These are phyloP conservation scores for Podospora pseudoanserina DNA, from an alignment of 495 filamentous ascomycete genomes.

Conservation along the genomic window DNA sequence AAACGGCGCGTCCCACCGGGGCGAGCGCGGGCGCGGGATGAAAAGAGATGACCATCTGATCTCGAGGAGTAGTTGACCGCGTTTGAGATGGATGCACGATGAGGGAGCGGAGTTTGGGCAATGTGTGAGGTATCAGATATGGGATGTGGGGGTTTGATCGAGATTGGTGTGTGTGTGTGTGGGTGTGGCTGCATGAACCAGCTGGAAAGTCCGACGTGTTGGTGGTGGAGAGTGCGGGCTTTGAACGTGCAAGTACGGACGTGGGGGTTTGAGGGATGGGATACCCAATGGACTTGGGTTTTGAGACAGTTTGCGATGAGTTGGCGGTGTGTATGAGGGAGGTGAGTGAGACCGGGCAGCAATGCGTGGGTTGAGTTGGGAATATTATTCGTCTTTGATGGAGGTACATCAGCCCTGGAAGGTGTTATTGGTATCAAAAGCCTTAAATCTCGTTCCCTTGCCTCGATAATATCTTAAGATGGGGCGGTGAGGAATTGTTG, in stretches of 20 bases:
- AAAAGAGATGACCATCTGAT: background rate
- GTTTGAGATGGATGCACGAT: background rate
- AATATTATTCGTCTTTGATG: background rate
- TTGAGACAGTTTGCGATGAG: too few relatives aligned
- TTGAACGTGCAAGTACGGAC: background rate
- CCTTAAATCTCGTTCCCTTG: too few relatives aligned
- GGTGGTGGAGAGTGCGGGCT: too few relatives aligned
- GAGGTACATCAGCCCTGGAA: background rate
- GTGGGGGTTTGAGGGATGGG: background rate
- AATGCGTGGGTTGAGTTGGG: background rate
- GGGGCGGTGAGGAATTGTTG: too few relatives aligned
- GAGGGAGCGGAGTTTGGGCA: background rate
- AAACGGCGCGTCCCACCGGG: background rate
- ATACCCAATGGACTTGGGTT: too few relatives aligned
- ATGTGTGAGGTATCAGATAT: background rate
- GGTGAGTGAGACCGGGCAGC: background rate
- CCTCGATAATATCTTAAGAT: too few relatives aligned
- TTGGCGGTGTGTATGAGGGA: too few relatives aligned
- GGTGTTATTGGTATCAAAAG: background rate
- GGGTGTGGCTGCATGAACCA: background rate
- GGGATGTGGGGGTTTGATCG: background rate
- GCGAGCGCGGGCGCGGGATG: background rate
- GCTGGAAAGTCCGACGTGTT: background rate
- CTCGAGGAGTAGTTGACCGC: too few relatives aligned
- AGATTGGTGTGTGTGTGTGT: background rate